phyloP scores from a whole-genome alignment of 331 rosid genomes.

The Erythrophleum ivorense region DNA sequence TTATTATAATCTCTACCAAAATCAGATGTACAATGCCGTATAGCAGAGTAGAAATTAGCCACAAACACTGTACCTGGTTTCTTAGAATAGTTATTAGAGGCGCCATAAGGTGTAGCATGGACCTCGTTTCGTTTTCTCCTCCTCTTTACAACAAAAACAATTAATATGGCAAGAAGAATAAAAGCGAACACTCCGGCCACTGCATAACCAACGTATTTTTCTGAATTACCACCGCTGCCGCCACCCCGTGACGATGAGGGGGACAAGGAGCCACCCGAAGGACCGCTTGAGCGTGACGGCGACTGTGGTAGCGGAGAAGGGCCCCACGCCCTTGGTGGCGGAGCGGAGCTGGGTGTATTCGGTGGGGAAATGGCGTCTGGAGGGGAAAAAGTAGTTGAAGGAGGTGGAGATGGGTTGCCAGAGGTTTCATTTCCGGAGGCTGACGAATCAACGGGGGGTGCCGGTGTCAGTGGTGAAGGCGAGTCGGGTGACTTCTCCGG shows the following conservation, averaged over 20 bases:
- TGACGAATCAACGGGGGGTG: not conserved
- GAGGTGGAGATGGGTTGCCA: not conserved
- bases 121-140: slow-evolving; percentile 38
- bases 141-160: slow-evolving; percentile 38
- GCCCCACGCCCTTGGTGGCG: not conserved
- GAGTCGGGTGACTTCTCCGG: not conserved
- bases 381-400: not conserved
- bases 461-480: not conserved
- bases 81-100: slow-evolving; percentile 39
- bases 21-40: not conserved
- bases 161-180: slow-evolving; percentile 48
- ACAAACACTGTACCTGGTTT: slow-evolving; percentile 48
- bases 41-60: not conserved
- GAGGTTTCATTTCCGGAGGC: not conserved
- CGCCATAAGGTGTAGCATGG: slow-evolving; percentile 35
- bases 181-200: slow-evolving; percentile 55
- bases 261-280: slow-evolving; percentile 8
- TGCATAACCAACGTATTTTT: slow-evolving; percentile 49
- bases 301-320: slow-evolving; percentile 9
- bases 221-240: not conserved
- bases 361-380: not conserved
- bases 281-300: slow-evolving; percentile 9
- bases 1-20: not conserved
- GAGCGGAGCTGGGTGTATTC: not conserved
- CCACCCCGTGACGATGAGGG: slow-evolving; percentile 20